Evolutionary conservation across 768 basidiomycete species (phyloP).

Genomic region (Gymnopilus dilepis): DNA sequence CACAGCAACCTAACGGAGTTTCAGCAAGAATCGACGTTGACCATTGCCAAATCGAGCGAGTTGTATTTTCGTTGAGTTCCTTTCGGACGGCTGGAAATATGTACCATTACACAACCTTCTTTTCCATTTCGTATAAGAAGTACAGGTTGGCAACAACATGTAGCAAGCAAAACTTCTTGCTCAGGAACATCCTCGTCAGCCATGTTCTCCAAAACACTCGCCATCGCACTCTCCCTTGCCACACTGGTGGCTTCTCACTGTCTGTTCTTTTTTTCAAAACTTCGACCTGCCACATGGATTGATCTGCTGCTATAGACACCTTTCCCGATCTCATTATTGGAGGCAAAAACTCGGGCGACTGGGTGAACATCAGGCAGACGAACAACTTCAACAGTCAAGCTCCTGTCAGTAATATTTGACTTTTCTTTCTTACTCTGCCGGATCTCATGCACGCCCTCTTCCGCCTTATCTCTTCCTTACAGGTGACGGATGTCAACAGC

Average conservation of each 20-base stretch:
- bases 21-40: neutral
- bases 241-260: constrained; percentile 31
- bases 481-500: constrained; percentile 53
- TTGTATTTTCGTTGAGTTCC: neutral
- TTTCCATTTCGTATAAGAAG: neutral
- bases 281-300: neutral
- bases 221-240: constrained; percentile 27
- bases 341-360: constrained; percentile 43
- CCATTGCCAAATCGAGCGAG: neutral
- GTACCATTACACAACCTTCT: neutral
- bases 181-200: neutral
- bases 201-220: constrained; percentile 26
- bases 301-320: constrained; percentile 37
- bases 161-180: neutral
- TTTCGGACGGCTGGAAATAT: neutral
- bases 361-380: constrained; percentile 49
- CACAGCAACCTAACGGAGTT: neutral
- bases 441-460: neutral
- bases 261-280: constrained; percentile 13
- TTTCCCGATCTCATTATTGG: constrained; percentile 49
- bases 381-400: constrained; percentile 50
- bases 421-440: no score
- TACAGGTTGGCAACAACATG: neutral
- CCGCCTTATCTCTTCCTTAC: neutral
- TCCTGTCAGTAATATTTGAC: constrained; percentile 44